These are phyloP conservation scores for Penicillium goetzii DNA, from an alignment of 495 filamentous ascomycete species.

Conservation along the genomic window DNA sequence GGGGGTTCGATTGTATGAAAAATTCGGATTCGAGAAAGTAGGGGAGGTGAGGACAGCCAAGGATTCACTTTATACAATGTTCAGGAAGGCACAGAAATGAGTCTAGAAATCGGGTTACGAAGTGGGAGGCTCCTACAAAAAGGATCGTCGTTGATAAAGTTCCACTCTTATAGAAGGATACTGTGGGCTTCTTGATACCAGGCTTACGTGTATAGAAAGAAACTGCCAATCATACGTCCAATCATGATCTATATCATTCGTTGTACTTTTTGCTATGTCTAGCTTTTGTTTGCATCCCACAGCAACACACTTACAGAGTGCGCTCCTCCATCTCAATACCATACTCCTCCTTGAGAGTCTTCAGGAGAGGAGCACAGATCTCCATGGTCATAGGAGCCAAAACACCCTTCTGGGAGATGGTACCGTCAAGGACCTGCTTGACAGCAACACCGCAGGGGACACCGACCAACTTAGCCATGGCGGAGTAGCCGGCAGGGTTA, in stretches of 20 bases:
- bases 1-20: too few relatives aligned
- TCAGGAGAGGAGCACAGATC: slow-evolving; percentile 68
- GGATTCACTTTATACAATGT: too few relatives aligned
- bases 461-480: slow-evolving; percentile 88
- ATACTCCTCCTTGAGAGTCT: slow-evolving; percentile 55
- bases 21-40: too few relatives aligned
- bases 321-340: slow-evolving; percentile 42
- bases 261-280: slow-evolving; percentile 23
- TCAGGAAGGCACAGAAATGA: too few relatives aligned
- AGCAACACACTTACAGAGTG: slow-evolving; percentile 39
- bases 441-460: slow-evolving; percentile 65
- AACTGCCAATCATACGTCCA: not conserved
- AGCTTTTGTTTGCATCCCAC: not conserved
- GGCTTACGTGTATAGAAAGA: not conserved
- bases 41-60: too few relatives aligned
- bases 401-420: slow-evolving; percentile 74
- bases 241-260: slow-evolving; percentile 23
- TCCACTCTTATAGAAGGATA: too few relatives aligned
- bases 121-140: too few relatives aligned
- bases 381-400: slow-evolving; percentile 78
- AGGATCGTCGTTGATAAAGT: too few relatives aligned
- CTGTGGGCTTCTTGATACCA: too few relatives aligned
- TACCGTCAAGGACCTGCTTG: slow-evolving; percentile 83
- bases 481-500: slow-evolving; percentile 76
- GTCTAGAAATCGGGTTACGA: too few relatives aligned